Evolutionary conservation across 768 basidiomycete genomes (phyloP).

Genomic region (Boletus vermiculosoides): DNA sequence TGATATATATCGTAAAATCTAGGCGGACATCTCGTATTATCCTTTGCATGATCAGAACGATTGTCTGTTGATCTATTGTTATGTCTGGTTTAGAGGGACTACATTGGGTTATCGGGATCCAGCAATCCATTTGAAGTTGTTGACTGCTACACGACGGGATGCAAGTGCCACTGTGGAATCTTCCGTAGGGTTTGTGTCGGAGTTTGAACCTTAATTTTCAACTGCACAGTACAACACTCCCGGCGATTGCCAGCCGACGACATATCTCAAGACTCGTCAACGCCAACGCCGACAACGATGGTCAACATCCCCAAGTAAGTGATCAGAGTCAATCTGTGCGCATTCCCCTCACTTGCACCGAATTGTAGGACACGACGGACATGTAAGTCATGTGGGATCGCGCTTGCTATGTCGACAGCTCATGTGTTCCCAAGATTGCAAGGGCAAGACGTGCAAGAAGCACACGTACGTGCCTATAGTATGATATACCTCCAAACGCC

Average conservation of each 20-base stretch:
- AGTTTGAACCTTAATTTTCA: slow-evolving; percentile 18
- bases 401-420: background rate
- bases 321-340: background rate
- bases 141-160: background rate
- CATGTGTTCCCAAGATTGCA: slow-evolving; percentile 65
- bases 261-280: slow-evolving; percentile 13
- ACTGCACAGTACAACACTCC: slow-evolving; percentile 26
- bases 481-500: background rate
- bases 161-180: background rate
- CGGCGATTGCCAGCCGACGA: slow-evolving; percentile 28
- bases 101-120: too few relatives aligned
- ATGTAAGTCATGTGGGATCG: slow-evolving; percentile 54
- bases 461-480: slow-evolving; percentile 70
- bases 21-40: background rate
- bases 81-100: too few relatives aligned
- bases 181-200: slow-evolving; percentile 6
- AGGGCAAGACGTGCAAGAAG: slow-evolving; percentile 95
- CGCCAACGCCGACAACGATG: slow-evolving; percentile 51
- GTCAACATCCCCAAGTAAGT: slow-evolving; percentile 95
- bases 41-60: too few relatives aligned
- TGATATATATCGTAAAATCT: background rate
- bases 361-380: slow-evolving; percentile 83
- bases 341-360: slow-evolving; percentile 14
- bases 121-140: too few relatives aligned
- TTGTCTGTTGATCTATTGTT: too few relatives aligned